Percentiles rank a stretch among this genome's conserved stretches.
Conservation (phyloP, 169 alveolate species). For the Plasmodium vinckei region DNA sequence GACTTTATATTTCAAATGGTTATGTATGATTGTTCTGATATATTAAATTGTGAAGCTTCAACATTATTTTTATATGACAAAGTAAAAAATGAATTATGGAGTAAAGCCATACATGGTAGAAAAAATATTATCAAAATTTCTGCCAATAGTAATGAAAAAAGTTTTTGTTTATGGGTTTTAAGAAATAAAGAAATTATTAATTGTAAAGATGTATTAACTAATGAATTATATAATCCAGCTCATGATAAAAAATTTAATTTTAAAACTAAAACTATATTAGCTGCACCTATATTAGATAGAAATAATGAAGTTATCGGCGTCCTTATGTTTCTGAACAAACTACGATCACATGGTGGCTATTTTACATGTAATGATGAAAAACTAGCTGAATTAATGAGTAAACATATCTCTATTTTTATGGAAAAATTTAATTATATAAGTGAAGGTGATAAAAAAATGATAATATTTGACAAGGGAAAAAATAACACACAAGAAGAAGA, state of each 20-base stretch:
- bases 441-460: slow-evolving; percentile 72
- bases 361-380: slow-evolving; percentile 59
- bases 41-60: slow-evolving; percentile 63
- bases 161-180: slow-evolving; percentile 67
- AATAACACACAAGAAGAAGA: slow-evolving; percentile 30
- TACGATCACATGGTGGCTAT: slow-evolving; percentile 68
- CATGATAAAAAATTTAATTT: slow-evolving; percentile 74
- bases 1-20: slow-evolving; percentile 74
- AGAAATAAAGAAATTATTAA: slow-evolving; percentile 69
- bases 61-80: slow-evolving; percentile 61
- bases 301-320: slow-evolving; percentile 70
- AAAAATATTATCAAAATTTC: slow-evolving; percentile 61
- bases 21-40: slow-evolving; percentile 71
- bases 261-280: slow-evolving; percentile 60
- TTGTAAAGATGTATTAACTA: slow-evolving; percentile 58
- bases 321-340: slow-evolving; percentile 58
- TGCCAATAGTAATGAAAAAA: slow-evolving; percentile 65
- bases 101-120: slow-evolving; percentile 74
- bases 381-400: slow-evolving; percentile 67
- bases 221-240: slow-evolving; percentile 50
- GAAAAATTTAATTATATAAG: slow-evolving; percentile 67
- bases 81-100: slow-evolving; percentile 69
- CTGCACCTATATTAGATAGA: slow-evolving; percentile 70
- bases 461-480: slow-evolving; percentile 48
- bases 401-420: slow-evolving; percentile 71